Base-by-base conservation (phyloP, 495 filamentous ascomycete genomes). In the Trichoderma asperelloides region DNA sequence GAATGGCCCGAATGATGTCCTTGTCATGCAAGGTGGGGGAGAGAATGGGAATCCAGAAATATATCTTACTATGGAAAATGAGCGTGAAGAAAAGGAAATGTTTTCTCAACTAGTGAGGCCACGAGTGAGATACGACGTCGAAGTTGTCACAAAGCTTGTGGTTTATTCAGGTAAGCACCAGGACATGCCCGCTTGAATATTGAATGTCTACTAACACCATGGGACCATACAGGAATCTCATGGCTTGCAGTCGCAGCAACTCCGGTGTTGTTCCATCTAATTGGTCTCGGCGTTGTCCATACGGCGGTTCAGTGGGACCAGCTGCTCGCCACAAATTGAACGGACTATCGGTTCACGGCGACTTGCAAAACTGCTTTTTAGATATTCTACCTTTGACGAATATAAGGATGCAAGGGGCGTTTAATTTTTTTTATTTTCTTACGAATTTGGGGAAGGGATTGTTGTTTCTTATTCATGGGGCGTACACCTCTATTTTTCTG, bases 141-240 rank as follows among this genome's bases (percentile, higher is more conserved):
- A 98, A 74, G 94, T 98, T 25, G 86, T 98, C 51, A 98, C 95
- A 21, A 98, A 97, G 78, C 79, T 98, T 65, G 89, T 98, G 72
- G 92, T 98, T 49, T 98, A 98, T 82, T 83, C 88, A 68, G 95
- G 94, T 96, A 80, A 69, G 85, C 79, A 62, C 63, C 37, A 8
- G 21, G 6, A 11, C n/a, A 7, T 25, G 47, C 62, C 39, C 2
- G 33, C 45, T 43, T n/a, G 21, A 40, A 28, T 67, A n/a, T 16
- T 60, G 65, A 16, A 68, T 70, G 39, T 47, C 23, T 6, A 27
- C 67, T 64, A 39, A 68, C 39, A 70, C 68, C 9, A 28, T 30
- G 3, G 23, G 15, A 3, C 40, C 3, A 11, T 5, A 18, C 71
- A 90, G 88, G 90, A n/a, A 94, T 93, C 78, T 90, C 80, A 23